Evolutionary conservation across 495 filamentous ascomycete species (phyloP).

Genomic region (Lentithecium fluviatile): DNA sequence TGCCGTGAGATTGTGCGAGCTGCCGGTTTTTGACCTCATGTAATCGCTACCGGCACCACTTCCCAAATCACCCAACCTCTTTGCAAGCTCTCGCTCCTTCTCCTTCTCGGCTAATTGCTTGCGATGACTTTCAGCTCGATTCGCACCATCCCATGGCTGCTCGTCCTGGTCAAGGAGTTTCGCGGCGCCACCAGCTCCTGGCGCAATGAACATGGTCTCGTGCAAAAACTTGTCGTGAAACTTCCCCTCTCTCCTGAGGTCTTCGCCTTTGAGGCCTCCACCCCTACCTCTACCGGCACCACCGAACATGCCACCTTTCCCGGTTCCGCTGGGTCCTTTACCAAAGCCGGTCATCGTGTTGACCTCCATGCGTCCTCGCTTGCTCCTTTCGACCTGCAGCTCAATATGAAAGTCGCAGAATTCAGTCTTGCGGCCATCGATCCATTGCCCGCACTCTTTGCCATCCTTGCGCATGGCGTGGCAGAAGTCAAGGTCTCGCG

Average conservation of each 20-base stretch:
- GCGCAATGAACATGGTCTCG: slow-evolving; percentile 41
- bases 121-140: slow-evolving; percentile 66
- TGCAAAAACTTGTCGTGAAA: slow-evolving; percentile 55
- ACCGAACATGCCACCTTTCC: slow-evolving; percentile 39
- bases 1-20: slow-evolving; percentile 4
- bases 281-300: slow-evolving; percentile 29
- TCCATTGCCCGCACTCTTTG: slow-evolving; percentile 74
- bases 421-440: slow-evolving; percentile 82
- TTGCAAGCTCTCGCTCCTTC: slow-evolving; percentile 77
- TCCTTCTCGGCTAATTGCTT: slow-evolving; percentile 69
- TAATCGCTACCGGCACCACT: slow-evolving; percentile 75
- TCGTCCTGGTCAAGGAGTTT: slow-evolving; percentile 68
- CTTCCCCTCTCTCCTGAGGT: slow-evolving; percentile 48
- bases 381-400: slow-evolving; percentile 67
- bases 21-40: slow-evolving; percentile 45
- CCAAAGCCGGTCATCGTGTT: slow-evolving; percentile 58
- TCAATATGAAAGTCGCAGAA: slow-evolving; percentile 94
- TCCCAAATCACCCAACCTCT: slow-evolving; percentile 62
- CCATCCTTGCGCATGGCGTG: slow-evolving; percentile 82
- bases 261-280: slow-evolving; percentile 24
- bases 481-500: slow-evolving; percentile 86
- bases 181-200: slow-evolving; percentile 52
- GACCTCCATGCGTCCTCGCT: slow-evolving; percentile 73
- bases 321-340: slow-evolving; percentile 23
- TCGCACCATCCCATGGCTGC: slow-evolving; percentile 52